Evolutionary conservation across 352 stramenopile genomes (phyloP), one percentile per base, ranked within the genome.

Genomic region (Thraustochytrium sp.): DNA sequence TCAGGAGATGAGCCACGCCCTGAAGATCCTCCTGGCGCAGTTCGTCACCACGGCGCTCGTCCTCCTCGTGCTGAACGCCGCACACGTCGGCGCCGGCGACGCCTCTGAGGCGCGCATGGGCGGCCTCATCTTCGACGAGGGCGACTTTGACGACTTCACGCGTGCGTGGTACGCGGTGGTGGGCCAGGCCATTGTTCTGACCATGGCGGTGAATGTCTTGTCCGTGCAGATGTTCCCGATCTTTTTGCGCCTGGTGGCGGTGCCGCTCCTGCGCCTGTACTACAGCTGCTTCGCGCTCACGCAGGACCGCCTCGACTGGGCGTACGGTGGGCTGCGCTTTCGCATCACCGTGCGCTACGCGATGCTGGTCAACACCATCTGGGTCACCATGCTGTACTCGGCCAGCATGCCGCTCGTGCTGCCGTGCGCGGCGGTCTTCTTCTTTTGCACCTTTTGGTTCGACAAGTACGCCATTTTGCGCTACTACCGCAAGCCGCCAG

Each of bases 21-120:
- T 93, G 51, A 95, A 94, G 77, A 92, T 94, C 87, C 93, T 94
- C 37, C 76, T 78, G 21, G 89, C 91, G 2, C 91, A 94, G 77
- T 94, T 94, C 34, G 84, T 95, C 23, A 95, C 93, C 85, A 95
- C 91, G 0, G 90, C 90, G 1, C 86, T 95, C 29, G 93, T 94
- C 54, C 90, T 95, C 31, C 77, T 95, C 0, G 37, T 94, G 3
- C 90, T 95, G 9, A 95, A 95, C 63, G 88, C 90, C 0, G 74
- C 89, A 13, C 83, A 93, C 0, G 86, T 84, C 1, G 63, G 68
- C 0, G 74, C 92, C 8, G 8, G 59, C 89, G 0, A n/a, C 18
- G 92, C 0, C 13, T 72, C 26, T 21, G 36, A 18, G 34, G 3
- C 2, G 26, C 13, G 21, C 13, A 21, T 72, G 23, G 36, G 59